Evolutionary conservation across 371 early-diverging fungal genomes (phyloP), one percentile per base, ranked within the genome.

Genomic region (Thermomucor indicae-seudaticae): DNA sequence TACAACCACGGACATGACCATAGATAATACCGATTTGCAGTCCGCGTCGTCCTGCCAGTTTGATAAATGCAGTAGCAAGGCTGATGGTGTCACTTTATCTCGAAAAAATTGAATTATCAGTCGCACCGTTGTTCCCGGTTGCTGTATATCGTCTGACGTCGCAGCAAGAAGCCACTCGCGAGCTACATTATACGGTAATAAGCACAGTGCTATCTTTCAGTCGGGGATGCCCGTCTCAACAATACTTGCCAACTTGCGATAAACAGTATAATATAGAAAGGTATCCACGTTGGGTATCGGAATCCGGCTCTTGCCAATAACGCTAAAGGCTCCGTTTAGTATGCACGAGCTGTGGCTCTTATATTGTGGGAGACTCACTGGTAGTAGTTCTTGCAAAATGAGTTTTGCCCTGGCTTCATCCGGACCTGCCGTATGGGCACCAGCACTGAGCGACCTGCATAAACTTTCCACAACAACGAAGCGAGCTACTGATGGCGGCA

Each of bases 391-490:
- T 38, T 64, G 48, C 10, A 69, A 14, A 11, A 70, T 50, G 4
- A 64, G n/a, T 12, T 37, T 49, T 30, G 64, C 58, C 19, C 53
- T 49, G 1, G 19, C 17, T 20, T 25, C 30, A 23, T 30, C 29
- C 0, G 23, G 17, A 28, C 31, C 32, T 3, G 14, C n/a, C 22
- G 40, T 34, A 39, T 44, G 40, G 5, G 47, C 25, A 2, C 55
- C 62, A 5, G 55, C 53, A 55, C 59, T 63, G 0, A 69, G 19
- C 5, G 58, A 52, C 46, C 65, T 62, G 19, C 60, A 61, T 2
- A 75, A 41, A 0, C 58, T 55, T 43, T 71, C 75, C 10, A 67
- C 43, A n/a, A 69, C 63, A 35, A 65, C 65, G 7, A 57, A 46
- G 20, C 49, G 47, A 3, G 70, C 63, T 8, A 63, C 56, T 3